A percentile compares a stretch with the other conserved stretches of the same genome.
These are phyloP conservation scores for Naumovozyma castellii DNA, from an alignment of 805 yeast species.

Conservation along the genomic window DNA sequence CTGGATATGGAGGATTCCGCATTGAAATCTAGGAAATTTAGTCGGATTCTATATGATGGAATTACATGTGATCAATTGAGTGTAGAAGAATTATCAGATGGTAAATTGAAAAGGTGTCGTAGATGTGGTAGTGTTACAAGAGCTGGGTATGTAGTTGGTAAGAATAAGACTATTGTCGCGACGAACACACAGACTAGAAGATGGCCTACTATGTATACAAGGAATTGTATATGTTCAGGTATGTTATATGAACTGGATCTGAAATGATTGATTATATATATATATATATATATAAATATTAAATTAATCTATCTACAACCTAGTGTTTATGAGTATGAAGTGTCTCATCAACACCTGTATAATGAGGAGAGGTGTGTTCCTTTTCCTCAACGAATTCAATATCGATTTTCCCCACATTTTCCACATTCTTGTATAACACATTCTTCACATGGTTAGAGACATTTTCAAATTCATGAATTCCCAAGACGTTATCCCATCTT, in stretches of 20 bases:
- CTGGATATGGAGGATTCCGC: too few species aligned
- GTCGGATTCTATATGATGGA: conserved; percentile 29
- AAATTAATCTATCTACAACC: conserved; percentile 1
- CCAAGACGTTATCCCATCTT: conserved; percentile 33
- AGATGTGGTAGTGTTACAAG: conserved; percentile 44
- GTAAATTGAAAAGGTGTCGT: conserved; percentile 37
- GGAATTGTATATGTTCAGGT: conserved; percentile 30
- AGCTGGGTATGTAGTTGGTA: conserved; percentile 27
- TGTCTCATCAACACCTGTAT: neutral
- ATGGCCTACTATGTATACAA: conserved; percentile 30
- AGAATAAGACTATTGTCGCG: conserved; percentile 29
- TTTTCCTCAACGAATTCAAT: conserved; percentile 31
- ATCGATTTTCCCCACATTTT: conserved; percentile 35
- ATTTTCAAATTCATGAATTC: conserved; percentile 31
- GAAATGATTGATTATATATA: too few species aligned
- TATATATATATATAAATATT: too few species aligned
- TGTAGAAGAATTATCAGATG: conserved; percentile 12
- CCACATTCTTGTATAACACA: conserved; percentile 30
- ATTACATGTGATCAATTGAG: conserved; percentile 26
- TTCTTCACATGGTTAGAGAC: conserved; percentile 29
- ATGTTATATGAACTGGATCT: conserved; percentile 22
- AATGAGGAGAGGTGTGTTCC: conserved; percentile 10
- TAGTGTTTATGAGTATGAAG: conserved; percentile 18
- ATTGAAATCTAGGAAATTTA: conserved; percentile 26
- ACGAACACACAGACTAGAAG: conserved; percentile 28